These are phyloP conservation scores for Trametes cubensis DNA, from an alignment of 768 basidiomycete species.

Conservation along the genomic window DNA sequence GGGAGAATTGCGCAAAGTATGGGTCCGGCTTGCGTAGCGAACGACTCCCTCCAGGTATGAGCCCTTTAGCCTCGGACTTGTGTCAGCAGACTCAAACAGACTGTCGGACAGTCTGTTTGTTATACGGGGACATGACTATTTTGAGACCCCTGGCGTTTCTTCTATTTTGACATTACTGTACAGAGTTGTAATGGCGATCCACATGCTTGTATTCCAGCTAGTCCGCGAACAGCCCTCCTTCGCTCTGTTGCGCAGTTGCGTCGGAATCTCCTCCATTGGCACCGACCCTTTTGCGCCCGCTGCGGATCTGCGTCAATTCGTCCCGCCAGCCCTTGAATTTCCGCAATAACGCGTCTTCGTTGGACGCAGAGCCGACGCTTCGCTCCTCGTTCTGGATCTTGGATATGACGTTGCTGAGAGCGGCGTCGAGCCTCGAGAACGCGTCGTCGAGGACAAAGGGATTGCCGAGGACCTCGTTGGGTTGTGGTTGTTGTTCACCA, in stretches of 20 bases:
- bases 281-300: slow-evolving; percentile 10
- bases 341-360: slow-evolving; percentile 39
- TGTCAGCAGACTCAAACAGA: too few species aligned
- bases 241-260: slow-evolving; percentile 16
- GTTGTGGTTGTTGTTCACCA: slow-evolving; percentile 21
- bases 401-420: slow-evolving; percentile 46
- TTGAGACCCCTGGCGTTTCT: too few species aligned
- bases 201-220: background rate
- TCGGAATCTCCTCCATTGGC: background rate
- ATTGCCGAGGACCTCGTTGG: slow-evolving; percentile 44
- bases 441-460: slow-evolving; percentile 49
- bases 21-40: too few species aligned
- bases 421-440: slow-evolving; percentile 47
- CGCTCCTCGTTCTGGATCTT: slow-evolving; percentile 48
- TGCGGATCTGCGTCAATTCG: slow-evolving; percentile 42
- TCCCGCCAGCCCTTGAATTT: slow-evolving; percentile 48
- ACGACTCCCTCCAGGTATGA: too few species aligned
- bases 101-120: too few species aligned
- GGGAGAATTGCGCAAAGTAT: too few species aligned
- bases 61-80: too few species aligned
- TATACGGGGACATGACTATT: too few species aligned
- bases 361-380: slow-evolving; percentile 38
- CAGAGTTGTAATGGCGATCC: too few species aligned
- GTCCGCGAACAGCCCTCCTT: slow-evolving; percentile 35
- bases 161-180: too few species aligned